phyloP scores from a whole-genome alignment of 2,329 filamentous ascomycete genomes.

The Fusarium sp. region DNA sequence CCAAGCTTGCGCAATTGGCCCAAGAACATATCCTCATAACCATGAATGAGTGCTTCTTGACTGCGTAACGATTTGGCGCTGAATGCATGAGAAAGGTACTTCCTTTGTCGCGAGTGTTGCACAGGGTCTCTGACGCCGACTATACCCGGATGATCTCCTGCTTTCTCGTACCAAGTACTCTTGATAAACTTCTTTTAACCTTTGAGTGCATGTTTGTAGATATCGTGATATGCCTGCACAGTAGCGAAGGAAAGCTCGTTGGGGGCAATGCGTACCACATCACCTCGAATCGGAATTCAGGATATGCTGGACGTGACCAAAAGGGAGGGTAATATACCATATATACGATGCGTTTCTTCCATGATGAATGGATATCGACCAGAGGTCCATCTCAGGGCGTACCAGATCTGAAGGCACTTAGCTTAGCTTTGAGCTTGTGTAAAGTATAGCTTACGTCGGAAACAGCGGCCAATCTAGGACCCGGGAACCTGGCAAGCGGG shows the following conservation, averaged over 20 bases:
- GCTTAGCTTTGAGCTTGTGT: not conserved
- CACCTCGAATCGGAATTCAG: not conserved
- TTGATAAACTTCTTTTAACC: conserved; percentile 5
- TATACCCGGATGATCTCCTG: not conserved
- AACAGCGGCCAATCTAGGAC: conserved; percentile 23
- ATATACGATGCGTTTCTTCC: conserved; percentile 6
- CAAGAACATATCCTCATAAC: not conserved
- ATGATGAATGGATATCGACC: conserved; percentile 22
- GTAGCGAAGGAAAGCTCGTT: conserved; percentile 25
- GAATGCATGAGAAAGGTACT: conserved; percentile 7
- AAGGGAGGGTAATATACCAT: conserved; percentile 4
- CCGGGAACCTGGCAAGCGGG: conserved; percentile 33
- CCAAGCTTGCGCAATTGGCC: conserved; percentile 1
- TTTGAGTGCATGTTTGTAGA: conserved; percentile 3
- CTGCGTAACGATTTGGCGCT: conserved; percentile 6
- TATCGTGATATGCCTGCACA: conserved; percentile 29
- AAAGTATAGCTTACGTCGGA: conserved; percentile 10
- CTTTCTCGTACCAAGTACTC: conserved; percentile 13
- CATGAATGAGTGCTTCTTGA: not conserved
- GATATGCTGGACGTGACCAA: not conserved
- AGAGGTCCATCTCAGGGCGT: conserved; percentile 1
- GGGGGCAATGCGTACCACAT: conserved; percentile 28
- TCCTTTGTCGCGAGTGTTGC: conserved; percentile 10
- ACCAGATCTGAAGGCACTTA: conserved; percentile 2
- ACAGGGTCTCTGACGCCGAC: not conserved